Base-by-base conservation (phyloP, 2,329 filamentous ascomycete species). In the Myriosclerotinia scirpicola region DNA sequence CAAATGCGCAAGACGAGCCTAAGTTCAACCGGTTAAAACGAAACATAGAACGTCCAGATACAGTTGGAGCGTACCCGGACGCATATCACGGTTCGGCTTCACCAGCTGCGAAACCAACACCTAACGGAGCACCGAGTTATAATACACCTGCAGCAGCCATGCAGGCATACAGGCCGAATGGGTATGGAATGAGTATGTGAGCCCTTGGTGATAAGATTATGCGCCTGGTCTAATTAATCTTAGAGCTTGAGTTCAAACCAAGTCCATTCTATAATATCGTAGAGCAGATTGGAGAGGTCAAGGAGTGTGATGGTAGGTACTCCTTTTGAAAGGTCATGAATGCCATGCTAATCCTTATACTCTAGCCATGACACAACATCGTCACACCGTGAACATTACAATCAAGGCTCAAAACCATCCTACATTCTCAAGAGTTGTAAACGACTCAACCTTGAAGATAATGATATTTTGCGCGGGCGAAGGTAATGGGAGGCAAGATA, bases 191-290 rank as follows among this genome's bases (percentile, higher is more conserved):
- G 66, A 68, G 42, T 64, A 67, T 40, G 62, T 55, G 50, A 64
- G 60, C 62, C 59, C 40, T n/a, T 50, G 42, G 20, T 20, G 26
- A 30, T 20, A 34, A 15, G 22, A 38, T n/a, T 54, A 14, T 53
- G 44, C 54, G 36, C 50, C 14, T 22, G 22, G 36, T 69, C 69
- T 73, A 53, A 74, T 64, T 3, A 38, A 44, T 46, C 38, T 20
- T 64, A 77, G 75, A 67, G 56, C 77, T 85, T 58, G 79, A 78
- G 59, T 90, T 90, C 80, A 94, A 91, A 74, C 78, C 87, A 5
- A 97, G 92, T 74, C 94, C 95, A 0, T 99, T 97, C 77, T 97
- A 94, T 75, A 85, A 85, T 14, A 82, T 94, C 42, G 76, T 88
- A 55, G 81, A 86, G 65, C 83, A 86, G 38, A 78, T 97, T 7